Percentiles rank a stretch among this genome's conserved stretches.
phyloP scores from a whole-genome alignment of 768 basidiomycete genomes.

The Lactarius akahatsu region DNA sequence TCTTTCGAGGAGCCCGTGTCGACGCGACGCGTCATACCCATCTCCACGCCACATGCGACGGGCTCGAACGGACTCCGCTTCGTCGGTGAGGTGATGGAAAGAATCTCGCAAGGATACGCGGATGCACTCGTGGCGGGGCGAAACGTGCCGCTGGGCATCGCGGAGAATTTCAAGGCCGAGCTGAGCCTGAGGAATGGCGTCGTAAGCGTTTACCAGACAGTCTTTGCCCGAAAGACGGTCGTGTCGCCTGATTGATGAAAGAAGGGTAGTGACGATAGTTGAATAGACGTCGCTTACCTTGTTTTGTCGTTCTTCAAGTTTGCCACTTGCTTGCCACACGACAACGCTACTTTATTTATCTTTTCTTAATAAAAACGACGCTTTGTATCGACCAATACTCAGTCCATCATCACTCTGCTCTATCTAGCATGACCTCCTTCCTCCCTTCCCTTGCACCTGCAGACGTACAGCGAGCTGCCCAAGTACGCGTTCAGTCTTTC shows the following conservation, averaged over 20 bases:
- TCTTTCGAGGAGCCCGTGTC: constrained; percentile 18
- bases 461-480: constrained; percentile 58
- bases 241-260: not conserved
- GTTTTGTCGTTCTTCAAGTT: not conserved
- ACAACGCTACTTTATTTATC: not conserved
- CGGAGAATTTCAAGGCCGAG: constrained; percentile 20
- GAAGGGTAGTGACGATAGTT: not conserved
- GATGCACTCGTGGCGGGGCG: constrained; percentile 20
- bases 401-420: too few relatives aligned
- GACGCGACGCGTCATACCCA: constrained; percentile 25
- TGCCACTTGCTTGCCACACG: not conserved
- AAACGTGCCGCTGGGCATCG: constrained; percentile 2
- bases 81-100: constrained; percentile 15
- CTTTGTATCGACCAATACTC: too few relatives aligned
- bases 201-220: constrained; percentile 22
- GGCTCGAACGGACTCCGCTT: constrained; percentile 2
- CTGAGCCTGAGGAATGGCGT: constrained; percentile 13
- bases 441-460: constrained; percentile 52
- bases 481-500: constrained; percentile 43
- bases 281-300: not conserved
- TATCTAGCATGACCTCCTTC: constrained; percentile 36
- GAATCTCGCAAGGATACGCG: constrained; percentile 11
- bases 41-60: constrained; percentile 10
- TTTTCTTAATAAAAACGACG: not conserved
- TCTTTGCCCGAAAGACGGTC: constrained; percentile 22